Base-by-base conservation (phyloP, 768 basidiomycete genomes). In the Artomyces pyxidatus region DNA sequence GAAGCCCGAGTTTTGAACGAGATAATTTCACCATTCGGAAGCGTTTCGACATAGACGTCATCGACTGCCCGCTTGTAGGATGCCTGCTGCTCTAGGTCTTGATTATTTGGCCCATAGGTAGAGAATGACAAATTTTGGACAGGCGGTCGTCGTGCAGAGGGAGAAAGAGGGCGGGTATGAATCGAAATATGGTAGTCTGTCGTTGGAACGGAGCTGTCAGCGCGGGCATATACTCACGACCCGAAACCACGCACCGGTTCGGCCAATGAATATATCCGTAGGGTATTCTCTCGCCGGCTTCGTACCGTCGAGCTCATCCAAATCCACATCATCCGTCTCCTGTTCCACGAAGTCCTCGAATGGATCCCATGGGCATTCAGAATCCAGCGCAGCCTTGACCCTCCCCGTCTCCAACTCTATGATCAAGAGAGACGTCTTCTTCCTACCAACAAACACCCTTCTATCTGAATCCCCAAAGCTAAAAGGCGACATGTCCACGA, bases 151-250 rank as follows among this genome's bases (percentile, higher is more conserved):
- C 64, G 63, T 21, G 64, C 62, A 3, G 66, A 63, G 4, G 65
- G 52, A 1, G 68, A 59, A 19, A 66, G 58, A 0, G 76, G 71
- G 19, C 77, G 77, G 12, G 82, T 76, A 64, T 83, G 81, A 45
- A 97, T 93, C 35, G 87, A 78, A 48, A 99, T 80, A 52, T 88
- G 81, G 60, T 97, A 97, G 61, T 97, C 95, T 90, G 21, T n/a
- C n/a, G n/a, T n/a, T n/a, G n/a, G n/a, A n/a, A n/a, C n/a, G n/a
- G n/a, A n/a, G n/a, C n/a, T n/a, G n/a, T n/a, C n/a, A n/a, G n/a
- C n/a, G n/a, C n/a, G n/a, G n/a, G n/a, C n/a, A n/a, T n/a, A n/a
- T n/a, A n/a, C n/a, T n/a, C n/a, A n/a, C n/a, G n/a, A n/a, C n/a
- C n/a, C n/a, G n/a, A n/a, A n/a, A n/a, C n/a, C 1, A 60, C 77